phyloP scores from a whole-genome alignment of 768 basidiomycete genomes.

The Boletus fagicola region DNA sequence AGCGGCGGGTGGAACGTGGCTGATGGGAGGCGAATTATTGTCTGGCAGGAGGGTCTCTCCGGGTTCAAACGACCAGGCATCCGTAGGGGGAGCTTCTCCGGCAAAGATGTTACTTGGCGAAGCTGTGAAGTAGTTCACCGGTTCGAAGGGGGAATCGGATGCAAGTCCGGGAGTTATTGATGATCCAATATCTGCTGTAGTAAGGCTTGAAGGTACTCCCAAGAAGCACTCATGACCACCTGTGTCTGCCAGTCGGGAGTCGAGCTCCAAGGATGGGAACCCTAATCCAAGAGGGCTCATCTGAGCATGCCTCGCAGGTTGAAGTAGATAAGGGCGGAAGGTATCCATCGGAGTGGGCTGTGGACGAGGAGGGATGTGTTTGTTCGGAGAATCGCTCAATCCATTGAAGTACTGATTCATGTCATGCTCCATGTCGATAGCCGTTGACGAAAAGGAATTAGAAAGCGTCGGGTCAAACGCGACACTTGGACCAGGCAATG shows the following conservation, averaged over 20 bases:
- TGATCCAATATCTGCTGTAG: not conserved
- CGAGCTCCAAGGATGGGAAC: constrained; percentile 7
- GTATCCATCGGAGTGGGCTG: constrained; percentile 1
- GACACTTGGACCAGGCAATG: not conserved
- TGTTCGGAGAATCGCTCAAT: constrained; percentile 23
- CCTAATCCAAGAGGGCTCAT: constrained; percentile 3
- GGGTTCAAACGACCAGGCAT: constrained; percentile 13
- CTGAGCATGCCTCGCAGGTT: not conserved
- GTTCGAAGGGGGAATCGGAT: not conserved
- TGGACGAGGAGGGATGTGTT: constrained; percentile 1
- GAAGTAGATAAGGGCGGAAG: constrained; percentile 10
- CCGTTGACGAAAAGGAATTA: not conserved
- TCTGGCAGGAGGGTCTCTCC: not conserved
- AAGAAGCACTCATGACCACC: constrained; percentile 22
- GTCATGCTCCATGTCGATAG: constrained; percentile 20
- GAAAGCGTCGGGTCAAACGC: not conserved
- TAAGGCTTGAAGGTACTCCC: constrained; percentile 30
- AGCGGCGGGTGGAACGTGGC: not conserved
- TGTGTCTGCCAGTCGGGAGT: constrained; percentile 5
- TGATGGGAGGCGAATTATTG: not conserved
- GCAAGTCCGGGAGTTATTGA: not conserved
- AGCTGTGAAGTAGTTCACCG: not conserved
- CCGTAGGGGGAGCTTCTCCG: not conserved
- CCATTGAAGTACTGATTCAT: constrained; percentile 31
- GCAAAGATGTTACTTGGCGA: constrained; percentile 7